Evolutionary conservation across 352 stramenopile species (phyloP).

Genomic region (Phytophthora niederhauseri): DNA sequence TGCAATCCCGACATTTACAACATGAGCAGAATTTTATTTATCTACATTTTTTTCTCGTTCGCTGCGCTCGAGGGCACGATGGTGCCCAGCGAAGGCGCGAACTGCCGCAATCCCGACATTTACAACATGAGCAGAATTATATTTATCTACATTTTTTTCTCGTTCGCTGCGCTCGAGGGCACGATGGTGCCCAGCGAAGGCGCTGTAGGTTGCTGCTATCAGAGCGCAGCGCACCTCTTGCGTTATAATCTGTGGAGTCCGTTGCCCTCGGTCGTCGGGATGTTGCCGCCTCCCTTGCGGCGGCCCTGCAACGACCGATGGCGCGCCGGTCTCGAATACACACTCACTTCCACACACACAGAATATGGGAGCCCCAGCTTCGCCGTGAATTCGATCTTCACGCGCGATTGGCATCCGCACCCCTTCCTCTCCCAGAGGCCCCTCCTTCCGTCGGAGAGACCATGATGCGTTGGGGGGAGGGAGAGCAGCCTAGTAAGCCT

Average conservation of each 20-base stretch:
- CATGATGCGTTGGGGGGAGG: neutral
- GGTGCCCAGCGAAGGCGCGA: no score
- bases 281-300: slow-evolving; percentile 20
- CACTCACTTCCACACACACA: slow-evolving; percentile 30
- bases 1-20: neutral
- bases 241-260: neutral
- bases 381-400: slow-evolving; percentile 35
- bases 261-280: neutral
- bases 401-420: neutral
- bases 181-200: no score
- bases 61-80: no score
- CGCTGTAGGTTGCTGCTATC: neutral
- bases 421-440: slow-evolving; percentile 11
- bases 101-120: neutral
- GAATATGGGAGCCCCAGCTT: slow-evolving; percentile 10
- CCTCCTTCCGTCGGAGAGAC: slow-evolving; percentile 40
- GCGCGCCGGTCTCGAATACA: slow-evolving; percentile 16
- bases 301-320: slow-evolving; percentile 12
- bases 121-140: neutral
- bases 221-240: neutral
- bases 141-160: neutral
- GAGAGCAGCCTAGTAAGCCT: slow-evolving; percentile 54
- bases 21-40: neutral
- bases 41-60: no score
- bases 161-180: no score